Conservation (phyloP, 805 yeast genomes). For the Kazachstania viticola region DNA sequence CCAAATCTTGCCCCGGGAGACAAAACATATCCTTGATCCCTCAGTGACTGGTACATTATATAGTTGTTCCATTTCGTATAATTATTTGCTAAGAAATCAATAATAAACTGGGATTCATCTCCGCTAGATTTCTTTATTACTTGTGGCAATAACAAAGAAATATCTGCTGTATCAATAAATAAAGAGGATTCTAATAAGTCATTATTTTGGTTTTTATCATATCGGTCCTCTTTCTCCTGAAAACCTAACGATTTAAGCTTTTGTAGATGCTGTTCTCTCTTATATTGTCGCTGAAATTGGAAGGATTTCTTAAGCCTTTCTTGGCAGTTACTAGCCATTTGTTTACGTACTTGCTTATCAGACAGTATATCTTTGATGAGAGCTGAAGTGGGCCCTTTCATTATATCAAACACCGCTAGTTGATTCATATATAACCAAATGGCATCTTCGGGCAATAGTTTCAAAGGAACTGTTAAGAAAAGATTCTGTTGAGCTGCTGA, state of each 20-base stretch:
- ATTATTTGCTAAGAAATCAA: neutral
- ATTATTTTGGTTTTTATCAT: neutral
- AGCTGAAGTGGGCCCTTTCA: constrained; percentile 29
- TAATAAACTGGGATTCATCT: no score
- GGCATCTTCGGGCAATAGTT: constrained; percentile 62
- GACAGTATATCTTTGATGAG: constrained; percentile 1
- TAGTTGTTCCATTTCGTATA: constrained; percentile 15
- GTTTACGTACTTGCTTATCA: neutral
- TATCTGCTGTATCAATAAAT: constrained; percentile 14
- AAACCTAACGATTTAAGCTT: constrained; percentile 14
- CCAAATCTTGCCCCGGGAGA: constrained; percentile 91
- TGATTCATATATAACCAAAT: constrained; percentile 44
- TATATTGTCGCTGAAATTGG: constrained; percentile 12
- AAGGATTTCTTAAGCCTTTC: constrained; percentile 8
- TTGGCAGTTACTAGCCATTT: constrained; percentile 1
- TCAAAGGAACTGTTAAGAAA: constrained; percentile 76
- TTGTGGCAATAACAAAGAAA: constrained; percentile 3
- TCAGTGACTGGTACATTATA: constrained; percentile 26
- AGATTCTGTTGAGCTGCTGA: constrained; percentile 88
- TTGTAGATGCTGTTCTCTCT: constrained; percentile 12
- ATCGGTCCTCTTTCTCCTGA: constrained; percentile 1
- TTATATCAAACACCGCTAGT: constrained; percentile 30
- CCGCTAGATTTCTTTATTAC: neutral
- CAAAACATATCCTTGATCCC: constrained; percentile 36
- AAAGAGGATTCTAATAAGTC: constrained; percentile 16